phyloP scores from a whole-genome alignment of 306 rosid genomes.

The Vigna radiata region DNA sequence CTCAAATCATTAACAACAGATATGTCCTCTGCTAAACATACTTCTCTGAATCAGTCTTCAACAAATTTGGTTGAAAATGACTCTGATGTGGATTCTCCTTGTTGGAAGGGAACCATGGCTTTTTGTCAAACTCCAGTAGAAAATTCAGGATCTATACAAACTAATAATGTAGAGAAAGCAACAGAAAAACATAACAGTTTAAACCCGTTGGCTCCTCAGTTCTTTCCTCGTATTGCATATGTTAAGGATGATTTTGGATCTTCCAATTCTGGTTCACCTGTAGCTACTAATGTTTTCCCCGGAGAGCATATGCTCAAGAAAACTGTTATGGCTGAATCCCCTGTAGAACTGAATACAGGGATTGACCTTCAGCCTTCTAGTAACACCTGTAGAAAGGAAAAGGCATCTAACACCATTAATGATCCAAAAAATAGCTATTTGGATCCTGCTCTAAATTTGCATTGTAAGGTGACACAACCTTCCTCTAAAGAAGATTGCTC shows the following conservation, averaged over 20 bases:
- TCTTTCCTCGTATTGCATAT: conserved; percentile 57
- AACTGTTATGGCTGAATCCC: conserved; percentile 42
- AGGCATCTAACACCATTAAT: conserved; percentile 36
- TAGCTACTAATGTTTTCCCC: conserved; percentile 43
- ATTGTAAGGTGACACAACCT: conserved; percentile 35
- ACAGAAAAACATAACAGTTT: conserved; percentile 52
- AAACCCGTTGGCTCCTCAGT: conserved; percentile 73
- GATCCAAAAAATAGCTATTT: conserved; percentile 46
- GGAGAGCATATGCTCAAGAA: conserved; percentile 45
- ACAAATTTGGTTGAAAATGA: conserved; percentile 50
- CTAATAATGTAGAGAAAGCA: conserved; percentile 45
- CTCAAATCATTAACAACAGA: conserved; percentile 45
- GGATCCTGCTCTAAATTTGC: conserved; percentile 40
- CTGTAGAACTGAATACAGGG: conserved; percentile 43
- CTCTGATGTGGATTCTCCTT: conserved; percentile 73
- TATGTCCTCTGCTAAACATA: conserved; percentile 41
- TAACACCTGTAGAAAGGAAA: conserved; percentile 40
- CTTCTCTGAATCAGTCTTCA: conserved; percentile 47
- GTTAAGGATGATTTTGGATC: conserved; percentile 49
- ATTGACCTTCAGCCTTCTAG: conserved; percentile 46
- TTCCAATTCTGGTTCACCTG: conserved; percentile 43
- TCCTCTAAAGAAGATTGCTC: conserved; percentile 32
- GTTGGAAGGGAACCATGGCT: conserved; percentile 63
- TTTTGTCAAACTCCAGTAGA: conserved; percentile 43
- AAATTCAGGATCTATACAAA: conserved; percentile 45